phyloP scores from a whole-genome alignment of 1,284 basidiomycete species.

The Sporisorium reilianum region DNA sequence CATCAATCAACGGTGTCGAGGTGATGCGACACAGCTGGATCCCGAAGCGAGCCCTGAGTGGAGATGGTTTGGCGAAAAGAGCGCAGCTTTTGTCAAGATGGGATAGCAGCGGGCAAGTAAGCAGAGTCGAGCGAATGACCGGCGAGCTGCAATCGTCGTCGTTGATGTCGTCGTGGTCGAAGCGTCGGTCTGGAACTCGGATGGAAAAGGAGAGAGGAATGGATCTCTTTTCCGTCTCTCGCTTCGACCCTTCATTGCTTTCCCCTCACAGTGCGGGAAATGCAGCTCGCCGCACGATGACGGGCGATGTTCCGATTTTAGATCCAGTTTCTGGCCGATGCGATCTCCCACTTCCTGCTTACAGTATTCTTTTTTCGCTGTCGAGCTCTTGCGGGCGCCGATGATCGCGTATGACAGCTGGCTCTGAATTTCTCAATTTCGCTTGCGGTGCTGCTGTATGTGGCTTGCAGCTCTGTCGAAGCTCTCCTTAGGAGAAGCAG shows the following conservation, averaged over 20 bases:
- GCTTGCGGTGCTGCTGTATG: too few species aligned
- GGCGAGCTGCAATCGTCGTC: background rate
- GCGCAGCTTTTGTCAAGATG: background rate
- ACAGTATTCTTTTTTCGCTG: background rate
- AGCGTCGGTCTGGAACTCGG: background rate
- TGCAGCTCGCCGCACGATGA: conserved; percentile 7
- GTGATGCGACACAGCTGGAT: background rate
- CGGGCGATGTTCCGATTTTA: conserved; percentile 1
- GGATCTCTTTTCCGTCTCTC: background rate
- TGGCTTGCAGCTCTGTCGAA: background rate
- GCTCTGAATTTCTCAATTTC: background rate
- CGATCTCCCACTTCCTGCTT: background rate
- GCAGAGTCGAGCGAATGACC: background rate
- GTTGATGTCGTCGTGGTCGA: background rate
- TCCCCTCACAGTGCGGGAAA: background rate
- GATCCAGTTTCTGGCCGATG: conserved; percentile 2
- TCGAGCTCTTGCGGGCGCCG: background rate
- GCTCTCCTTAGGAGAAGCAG: background rate
- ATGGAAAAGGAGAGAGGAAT: background rate
- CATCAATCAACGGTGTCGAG: background rate
- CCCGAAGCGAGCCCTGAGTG: background rate
- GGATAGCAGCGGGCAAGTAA: background rate
- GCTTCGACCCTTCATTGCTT: background rate
- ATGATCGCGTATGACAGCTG: conserved; percentile 4
- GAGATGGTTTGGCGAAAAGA: background rate